phyloP scores from a whole-genome alignment of 768 basidiomycete species.

The Leucocoprinus leucothites region DNA sequence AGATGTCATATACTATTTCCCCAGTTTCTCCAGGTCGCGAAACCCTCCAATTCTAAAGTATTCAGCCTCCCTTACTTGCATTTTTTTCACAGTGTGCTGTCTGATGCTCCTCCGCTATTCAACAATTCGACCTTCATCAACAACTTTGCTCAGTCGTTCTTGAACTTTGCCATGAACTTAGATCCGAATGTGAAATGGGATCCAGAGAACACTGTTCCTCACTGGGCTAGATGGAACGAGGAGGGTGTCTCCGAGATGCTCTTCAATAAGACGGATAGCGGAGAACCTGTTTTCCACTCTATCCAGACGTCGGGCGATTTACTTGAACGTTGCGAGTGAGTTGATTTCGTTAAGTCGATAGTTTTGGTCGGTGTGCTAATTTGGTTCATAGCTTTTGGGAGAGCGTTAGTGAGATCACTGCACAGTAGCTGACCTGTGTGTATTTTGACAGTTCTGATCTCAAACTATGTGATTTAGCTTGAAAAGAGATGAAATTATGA shows the following conservation, averaged over 20 bases:
- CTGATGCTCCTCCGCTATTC: conserved; percentile 23
- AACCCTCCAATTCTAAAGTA: not conserved
- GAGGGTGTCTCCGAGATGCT: conserved; percentile 36
- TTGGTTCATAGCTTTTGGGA: conserved; percentile 2
- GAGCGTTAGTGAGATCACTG: conserved; percentile 2
- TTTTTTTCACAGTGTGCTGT: not conserved
- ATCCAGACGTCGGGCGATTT: not conserved
- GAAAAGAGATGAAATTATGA: too few relatives aligned
- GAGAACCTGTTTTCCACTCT: conserved; percentile 18
- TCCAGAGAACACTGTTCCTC: conserved; percentile 32
- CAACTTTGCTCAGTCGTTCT: conserved; percentile 36
- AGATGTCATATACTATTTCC: conserved; percentile 39
- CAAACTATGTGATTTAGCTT: too few relatives aligned
- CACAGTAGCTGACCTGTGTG: conserved; percentile 2
- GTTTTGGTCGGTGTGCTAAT: not conserved
- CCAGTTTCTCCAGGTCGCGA: conserved; percentile 36
- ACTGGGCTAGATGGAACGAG: conserved; percentile 28
- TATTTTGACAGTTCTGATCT: too few relatives aligned
- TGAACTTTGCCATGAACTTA: conserved; percentile 30
- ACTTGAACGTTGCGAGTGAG: conserved; percentile 11
- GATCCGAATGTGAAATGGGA: conserved; percentile 28
- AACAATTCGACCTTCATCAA: conserved; percentile 32
- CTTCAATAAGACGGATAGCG: conserved; percentile 37
- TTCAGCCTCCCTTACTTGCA: not conserved
- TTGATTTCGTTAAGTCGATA: not conserved